A percentile compares a stretch with the other conserved stretches of the same genome.
Conservation (phyloP, 495 filamentous ascomycete genomes). For the Talaromyces proteolyticus region DNA sequence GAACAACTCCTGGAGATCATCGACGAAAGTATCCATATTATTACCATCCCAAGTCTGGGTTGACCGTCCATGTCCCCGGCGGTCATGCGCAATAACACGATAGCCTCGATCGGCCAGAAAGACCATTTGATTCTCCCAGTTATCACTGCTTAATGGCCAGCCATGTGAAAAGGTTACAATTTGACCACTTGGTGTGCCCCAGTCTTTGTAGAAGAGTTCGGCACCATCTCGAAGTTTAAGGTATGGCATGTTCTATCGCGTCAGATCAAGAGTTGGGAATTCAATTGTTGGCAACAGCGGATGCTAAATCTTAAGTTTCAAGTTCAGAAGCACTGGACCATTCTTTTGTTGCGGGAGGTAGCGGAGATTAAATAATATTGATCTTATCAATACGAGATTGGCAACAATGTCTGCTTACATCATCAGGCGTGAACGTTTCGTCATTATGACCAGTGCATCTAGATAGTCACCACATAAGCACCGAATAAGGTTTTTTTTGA, state of each 20-base stretch:
- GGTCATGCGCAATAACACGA: conserved; percentile 35
- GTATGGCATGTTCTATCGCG: conserved; percentile 13
- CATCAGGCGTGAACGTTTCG: background rate
- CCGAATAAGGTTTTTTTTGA: background rate
- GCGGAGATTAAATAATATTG: background rate
- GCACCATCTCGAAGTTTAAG: conserved; percentile 26
- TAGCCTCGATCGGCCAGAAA: conserved; percentile 29
- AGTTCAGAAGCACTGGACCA: too few relatives aligned
- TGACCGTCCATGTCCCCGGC: conserved; percentile 36
- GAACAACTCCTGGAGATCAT: conserved; percentile 30
- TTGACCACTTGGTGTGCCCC: conserved; percentile 23
- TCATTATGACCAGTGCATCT: background rate
- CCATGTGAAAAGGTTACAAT: conserved; percentile 32
- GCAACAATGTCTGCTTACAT: too few relatives aligned
- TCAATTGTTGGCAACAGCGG: too few relatives aligned
- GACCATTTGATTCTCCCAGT: conserved; percentile 36
- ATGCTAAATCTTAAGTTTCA: too few relatives aligned
- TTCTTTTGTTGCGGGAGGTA: too few relatives aligned
- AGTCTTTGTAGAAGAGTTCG: conserved; percentile 35
- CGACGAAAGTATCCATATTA: conserved; percentile 31
- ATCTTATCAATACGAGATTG: background rate
- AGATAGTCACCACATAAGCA: background rate
- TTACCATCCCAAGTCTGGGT: conserved; percentile 33
- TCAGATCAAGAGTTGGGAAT: background rate
- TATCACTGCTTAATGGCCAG: conserved; percentile 36